Evolutionary conservation across 176 grass and related monocot species (phyloP), one percentile per base, ranked within the genome.

Genomic region (Puya raimondii): DNA sequence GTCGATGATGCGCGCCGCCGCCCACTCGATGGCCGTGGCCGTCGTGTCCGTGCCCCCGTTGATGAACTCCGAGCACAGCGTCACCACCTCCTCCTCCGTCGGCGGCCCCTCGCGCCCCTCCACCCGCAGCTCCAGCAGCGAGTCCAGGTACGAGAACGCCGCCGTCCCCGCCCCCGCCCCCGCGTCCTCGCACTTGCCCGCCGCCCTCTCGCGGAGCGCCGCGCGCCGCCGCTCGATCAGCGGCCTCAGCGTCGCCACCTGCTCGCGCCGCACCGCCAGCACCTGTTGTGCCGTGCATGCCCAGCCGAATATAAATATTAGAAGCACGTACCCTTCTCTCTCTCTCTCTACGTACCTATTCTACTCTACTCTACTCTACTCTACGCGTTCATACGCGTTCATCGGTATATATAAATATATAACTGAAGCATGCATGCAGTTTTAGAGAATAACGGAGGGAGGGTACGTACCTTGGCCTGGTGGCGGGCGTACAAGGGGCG

Each of bases 21-120:
- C 92, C 92, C 92, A 96, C 72, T 96, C 92, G 57, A 91, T 89
- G 76, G 88, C 85, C 1, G 92, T 96, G 6, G 92, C 85, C 54
- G 92, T 96, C 0, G 92, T 96, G 78, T 96, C 92, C 3, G 92
- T 96, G 50, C 92, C 92, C 47, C 83, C 92, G 53, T 96, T 96
- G 4, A 96, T 74, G 15, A 96, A 78, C 79, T 96, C 92, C 47
- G 83, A 80, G 81, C 92, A 91, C 12, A 91, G 85, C 4, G 85
- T 96, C 16, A 96, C 92, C 8, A 96, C 76, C 69, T 89, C 92
- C 2, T 75, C 74, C 50, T 96, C 73, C 47, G 69, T 80, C 6
- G 69, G 68, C 57, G 73, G 49, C 12, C 49, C 49, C 65, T 65
- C 70, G 15, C 80, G 82, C 47, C 80, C 83, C 3, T 96, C 92